Evolutionary conservation across 1,284 basidiomycete genomes (phyloP).

Genomic region (Ustilago tritici): DNA sequence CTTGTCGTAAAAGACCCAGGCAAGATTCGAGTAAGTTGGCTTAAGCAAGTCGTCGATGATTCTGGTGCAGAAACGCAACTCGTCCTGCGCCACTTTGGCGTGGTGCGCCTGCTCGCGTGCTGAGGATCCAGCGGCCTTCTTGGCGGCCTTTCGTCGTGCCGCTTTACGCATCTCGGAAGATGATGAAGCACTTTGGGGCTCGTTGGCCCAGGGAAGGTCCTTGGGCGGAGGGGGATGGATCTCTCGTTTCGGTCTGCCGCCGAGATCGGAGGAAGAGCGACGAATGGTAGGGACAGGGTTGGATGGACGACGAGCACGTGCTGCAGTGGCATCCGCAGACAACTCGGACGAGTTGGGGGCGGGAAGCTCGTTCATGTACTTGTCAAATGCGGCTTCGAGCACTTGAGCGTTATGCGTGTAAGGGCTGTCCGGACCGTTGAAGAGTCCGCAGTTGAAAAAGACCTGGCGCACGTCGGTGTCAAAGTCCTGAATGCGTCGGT

Average conservation of each 20-base stretch:
- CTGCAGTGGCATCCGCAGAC: constrained; percentile 42
- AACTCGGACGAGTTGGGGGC: constrained; percentile 64
- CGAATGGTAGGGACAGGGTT: constrained; percentile 83
- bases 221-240: constrained; percentile 94
- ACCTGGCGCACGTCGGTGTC: constrained; percentile 72
- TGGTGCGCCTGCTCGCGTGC: constrained; percentile 73
- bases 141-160: constrained; percentile 42
- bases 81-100: constrained; percentile 80
- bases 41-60: constrained; percentile 80
- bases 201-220: constrained; percentile 85
- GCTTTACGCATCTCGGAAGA: constrained; percentile 47
- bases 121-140: constrained; percentile 52
- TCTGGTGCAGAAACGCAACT: constrained; percentile 84
- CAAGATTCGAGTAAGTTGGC: constrained; percentile 81
- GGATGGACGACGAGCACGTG: constrained; percentile 76
- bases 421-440: constrained; percentile 89
- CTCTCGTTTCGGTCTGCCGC: constrained; percentile 92
- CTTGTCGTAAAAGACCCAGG: constrained; percentile 90
- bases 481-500: constrained; percentile 53
- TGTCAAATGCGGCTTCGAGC: constrained; percentile 87
- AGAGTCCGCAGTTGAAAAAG: constrained; percentile 87
- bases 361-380: constrained; percentile 74
- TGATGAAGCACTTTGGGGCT: constrained; percentile 59
- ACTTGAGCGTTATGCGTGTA: constrained; percentile 83
- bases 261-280: constrained; percentile 74